Evolutionary conservation across 352 stramenopile genomes (phyloP), one percentile per base, ranked within the genome.

Genomic region (Pythium brachiatum): DNA sequence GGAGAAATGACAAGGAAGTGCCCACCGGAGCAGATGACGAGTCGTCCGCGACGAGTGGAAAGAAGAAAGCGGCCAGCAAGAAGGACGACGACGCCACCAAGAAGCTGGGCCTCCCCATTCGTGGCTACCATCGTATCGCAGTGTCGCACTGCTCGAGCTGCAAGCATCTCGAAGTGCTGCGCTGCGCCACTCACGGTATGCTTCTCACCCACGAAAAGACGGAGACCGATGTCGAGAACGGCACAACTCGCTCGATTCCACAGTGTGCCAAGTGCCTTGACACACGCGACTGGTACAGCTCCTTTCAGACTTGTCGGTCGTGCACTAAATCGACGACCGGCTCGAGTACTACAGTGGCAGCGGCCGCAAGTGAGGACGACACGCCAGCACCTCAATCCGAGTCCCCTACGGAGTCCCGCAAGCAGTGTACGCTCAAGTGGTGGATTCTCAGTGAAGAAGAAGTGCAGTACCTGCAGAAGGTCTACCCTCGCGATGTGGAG

Each of bases 381-480:
- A 7, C 39, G 1, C 1, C 23, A 8, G 39, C 36, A 39, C 18
- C 15, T 12, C 15, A 18, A 12, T n/a, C 15, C 6, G 21, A 56
- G 2, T 31, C 56, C 8, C 21, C 32, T 18, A 0, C 21, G 1
- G 12, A 18, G 52, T 52, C 39, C 44, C 44, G n/a, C 32, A 47
- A 36, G 39, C 63, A 12, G 1, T 57, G 39, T 62, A 57, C 36
- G 7, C 62, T 91, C 2, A 74, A 73, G 57, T 92, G 81, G 81
- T 92, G 83, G 83, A 88, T 92, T 55, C 53, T 92, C 51, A 90
- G 79, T 62, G 76, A 87, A 20, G 74, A 89, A 32, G 83, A 92
- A 47, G 67, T 75, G 3, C 67, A 79, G 55, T 92, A 92, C 56
- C 73, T 92, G 0, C 59, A 68, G 25, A 80, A 81, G 20, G 83